Evolutionary conservation across 495 filamentous ascomycete species (phyloP), one percentile per base, ranked within the genome.

Genomic region (Talaromyces adpressus): DNA sequence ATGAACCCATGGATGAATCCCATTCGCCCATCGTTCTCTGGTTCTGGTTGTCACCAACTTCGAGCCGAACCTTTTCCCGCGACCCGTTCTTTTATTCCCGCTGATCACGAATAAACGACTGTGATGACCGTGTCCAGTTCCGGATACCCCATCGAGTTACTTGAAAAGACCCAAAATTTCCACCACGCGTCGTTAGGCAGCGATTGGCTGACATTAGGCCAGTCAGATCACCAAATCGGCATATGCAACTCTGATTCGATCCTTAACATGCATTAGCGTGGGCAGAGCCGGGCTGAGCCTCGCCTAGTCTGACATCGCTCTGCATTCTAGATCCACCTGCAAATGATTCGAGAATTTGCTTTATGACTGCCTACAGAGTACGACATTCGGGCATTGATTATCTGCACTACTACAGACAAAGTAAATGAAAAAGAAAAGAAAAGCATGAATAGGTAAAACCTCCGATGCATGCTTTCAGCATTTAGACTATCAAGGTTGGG

Each of bases 1-100:
- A 41, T 41, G 45, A 18, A 49, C 45, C n/a, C 45, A 49, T 12
- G 45, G 45, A 49, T 49, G n/a, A 16, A 27, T 27, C 22, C 20
- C 52, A 56, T 56, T 56, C 52, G 52, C 52, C 27, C 52, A 27
- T 16, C 52, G n/a, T 56, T 56, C 25, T 58, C 60, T 53, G 45
- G 45, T 41, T 51, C 39, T 52, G 39, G 27, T 12, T 41, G 22
- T 61, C 32, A 41, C 41, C 20, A 47, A 32, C 20, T 25, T 52
- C 60, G 60, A 62, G 60, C 60, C 60, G 60, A 62, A 62, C 60
- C 60, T 62, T 62, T 53, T 62, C 51, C 23, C 12, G 52, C 20
- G 41, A 32, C 41, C 25, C 25, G 8, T 51, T 60, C 20, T 47
- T 45, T 29, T 18, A 7, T 49, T 49, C 45, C 41, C 45, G 18